Percentiles rank a stretch among this genome's conserved stretches.
These are phyloP conservation scores for Taiozyma onychis DNA, from an alignment of 1,139 yeast genomes.

Conservation along the genomic window DNA sequence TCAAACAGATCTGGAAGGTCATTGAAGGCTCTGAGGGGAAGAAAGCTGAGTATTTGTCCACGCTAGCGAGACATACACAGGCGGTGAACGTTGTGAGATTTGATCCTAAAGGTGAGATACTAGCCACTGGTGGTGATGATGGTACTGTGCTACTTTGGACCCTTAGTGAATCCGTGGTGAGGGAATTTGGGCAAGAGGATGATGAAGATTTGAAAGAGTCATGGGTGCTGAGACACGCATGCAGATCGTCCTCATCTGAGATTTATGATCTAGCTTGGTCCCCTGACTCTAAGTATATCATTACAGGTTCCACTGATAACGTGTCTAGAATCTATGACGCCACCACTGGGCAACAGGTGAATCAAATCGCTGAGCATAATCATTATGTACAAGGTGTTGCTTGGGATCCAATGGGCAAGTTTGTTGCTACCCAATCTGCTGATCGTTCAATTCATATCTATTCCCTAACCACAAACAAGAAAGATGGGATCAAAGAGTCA, in stretches of 20 bases:
- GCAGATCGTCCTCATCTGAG: constrained; percentile 64
- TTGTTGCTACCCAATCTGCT: constrained; percentile 81
- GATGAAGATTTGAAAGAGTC: constrained; percentile 61
- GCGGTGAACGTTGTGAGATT: constrained; percentile 92
- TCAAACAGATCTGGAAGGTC: constrained; percentile 29
- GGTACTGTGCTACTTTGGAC: constrained; percentile 84
- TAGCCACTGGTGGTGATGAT: constrained; percentile 95
- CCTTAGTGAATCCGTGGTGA: constrained; percentile 44
- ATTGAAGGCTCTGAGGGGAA: constrained; percentile 26
- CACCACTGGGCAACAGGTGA: constrained; percentile 51
- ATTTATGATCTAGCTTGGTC: constrained; percentile 92
- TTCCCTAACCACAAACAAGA: constrained; percentile 27
- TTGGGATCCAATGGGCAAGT: constrained; percentile 87
- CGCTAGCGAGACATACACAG: constrained; percentile 83
- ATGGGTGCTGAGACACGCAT: constrained; percentile 57
- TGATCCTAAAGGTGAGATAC: constrained; percentile 53
- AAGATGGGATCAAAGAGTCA: constrained; percentile 24
- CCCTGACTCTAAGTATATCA: constrained; percentile 66
- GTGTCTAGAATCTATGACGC: constrained; percentile 63
- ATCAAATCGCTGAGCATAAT: constrained; percentile 64
- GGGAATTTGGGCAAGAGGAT: constrained; percentile 51
- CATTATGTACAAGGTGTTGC: constrained; percentile 94
- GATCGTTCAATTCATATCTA: constrained; percentile 78
- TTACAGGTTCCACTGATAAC: constrained; percentile 93
- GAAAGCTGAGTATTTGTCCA: constrained; percentile 56